Evolutionary conservation across 2,329 filamentous ascomycete species (phyloP).

Genomic region (Seiridium unicorne): DNA sequence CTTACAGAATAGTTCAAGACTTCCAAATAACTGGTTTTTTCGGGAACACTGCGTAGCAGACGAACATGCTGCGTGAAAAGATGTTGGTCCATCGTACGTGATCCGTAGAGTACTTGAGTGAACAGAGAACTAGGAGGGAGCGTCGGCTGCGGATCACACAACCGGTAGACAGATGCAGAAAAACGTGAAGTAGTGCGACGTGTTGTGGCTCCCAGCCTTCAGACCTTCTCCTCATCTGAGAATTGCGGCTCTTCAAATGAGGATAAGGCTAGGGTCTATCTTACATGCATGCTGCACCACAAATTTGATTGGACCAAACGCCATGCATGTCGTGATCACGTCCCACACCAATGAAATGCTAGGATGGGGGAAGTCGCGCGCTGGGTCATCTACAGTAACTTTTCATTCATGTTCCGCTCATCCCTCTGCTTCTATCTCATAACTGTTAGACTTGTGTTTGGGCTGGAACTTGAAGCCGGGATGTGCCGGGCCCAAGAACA

Average conservation of each 20-base stretch:
- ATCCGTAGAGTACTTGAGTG: background rate
- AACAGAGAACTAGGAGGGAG: background rate
- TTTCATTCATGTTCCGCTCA: slow-evolving; percentile 26
- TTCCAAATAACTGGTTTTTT: background rate
- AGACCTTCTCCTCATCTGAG: background rate
- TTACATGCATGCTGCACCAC: background rate
- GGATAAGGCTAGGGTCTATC: background rate
- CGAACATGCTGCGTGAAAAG: background rate
- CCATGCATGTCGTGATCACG: background rate
- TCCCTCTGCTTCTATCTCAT: slow-evolving; percentile 77
- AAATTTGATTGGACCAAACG: background rate
- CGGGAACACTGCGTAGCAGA: background rate
- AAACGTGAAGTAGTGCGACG: background rate
- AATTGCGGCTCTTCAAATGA: background rate
- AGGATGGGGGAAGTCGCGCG: background rate
- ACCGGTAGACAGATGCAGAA: background rate
- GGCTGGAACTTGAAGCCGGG: slow-evolving; percentile 91
- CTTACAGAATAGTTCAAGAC: background rate
- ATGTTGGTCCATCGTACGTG: background rate
- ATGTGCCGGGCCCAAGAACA: slow-evolving; percentile 92
- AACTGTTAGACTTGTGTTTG: slow-evolving; percentile 95
- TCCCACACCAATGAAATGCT: background rate
- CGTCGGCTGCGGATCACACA: background rate
- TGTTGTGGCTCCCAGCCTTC: background rate
- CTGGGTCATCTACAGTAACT: background rate